Conservation (phyloP, 345 rosid species). For the Psidium guajava region DNA sequence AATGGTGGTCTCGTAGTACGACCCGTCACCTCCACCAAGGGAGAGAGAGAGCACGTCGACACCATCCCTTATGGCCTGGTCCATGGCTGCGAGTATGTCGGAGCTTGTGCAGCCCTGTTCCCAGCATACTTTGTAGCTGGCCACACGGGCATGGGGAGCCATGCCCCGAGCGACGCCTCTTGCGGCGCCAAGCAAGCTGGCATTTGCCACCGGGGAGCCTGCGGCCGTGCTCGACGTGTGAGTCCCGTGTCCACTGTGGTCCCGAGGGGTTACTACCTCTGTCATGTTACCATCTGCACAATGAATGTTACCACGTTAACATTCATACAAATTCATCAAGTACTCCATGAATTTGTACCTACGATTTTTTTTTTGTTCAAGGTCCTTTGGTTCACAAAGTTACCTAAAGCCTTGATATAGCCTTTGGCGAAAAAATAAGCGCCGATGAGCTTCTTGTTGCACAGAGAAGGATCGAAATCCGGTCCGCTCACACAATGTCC, state of each 20-base stretch:
- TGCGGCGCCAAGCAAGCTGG: slow-evolving; percentile 65
- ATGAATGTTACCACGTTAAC: no score
- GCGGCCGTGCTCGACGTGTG: slow-evolving; percentile 77
- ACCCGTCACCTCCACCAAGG: slow-evolving; percentile 57
- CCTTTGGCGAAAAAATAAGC: slow-evolving; percentile 69
- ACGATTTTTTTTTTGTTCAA: not conserved
- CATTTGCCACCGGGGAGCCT: slow-evolving; percentile 51
- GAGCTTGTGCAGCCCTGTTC: slow-evolving; percentile 48
- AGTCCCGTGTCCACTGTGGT: slow-evolving; percentile 67
- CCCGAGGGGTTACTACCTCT: slow-evolving; percentile 57
- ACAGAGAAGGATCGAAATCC: slow-evolving; percentile 47
- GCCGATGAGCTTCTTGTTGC: slow-evolving; percentile 78
- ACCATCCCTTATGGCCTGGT: slow-evolving; percentile 61
- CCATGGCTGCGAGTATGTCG: slow-evolving; percentile 81
- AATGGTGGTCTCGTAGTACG: slow-evolving; percentile 45
- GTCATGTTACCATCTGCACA: slow-evolving; percentile 16
- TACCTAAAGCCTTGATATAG: slow-evolving; percentile 39
- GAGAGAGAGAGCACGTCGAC: slow-evolving; percentile 77
- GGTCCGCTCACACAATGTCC: slow-evolving; percentile 60
- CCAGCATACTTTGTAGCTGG: slow-evolving; percentile 85
- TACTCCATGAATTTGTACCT: not conserved
- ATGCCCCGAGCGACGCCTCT: slow-evolving; percentile 64
- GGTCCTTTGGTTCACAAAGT: not conserved
- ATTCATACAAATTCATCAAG: not conserved
- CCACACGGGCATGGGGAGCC: slow-evolving; percentile 60